phyloP scores from a whole-genome alignment of 495 filamentous ascomycete species.

The Darksidea phi region DNA sequence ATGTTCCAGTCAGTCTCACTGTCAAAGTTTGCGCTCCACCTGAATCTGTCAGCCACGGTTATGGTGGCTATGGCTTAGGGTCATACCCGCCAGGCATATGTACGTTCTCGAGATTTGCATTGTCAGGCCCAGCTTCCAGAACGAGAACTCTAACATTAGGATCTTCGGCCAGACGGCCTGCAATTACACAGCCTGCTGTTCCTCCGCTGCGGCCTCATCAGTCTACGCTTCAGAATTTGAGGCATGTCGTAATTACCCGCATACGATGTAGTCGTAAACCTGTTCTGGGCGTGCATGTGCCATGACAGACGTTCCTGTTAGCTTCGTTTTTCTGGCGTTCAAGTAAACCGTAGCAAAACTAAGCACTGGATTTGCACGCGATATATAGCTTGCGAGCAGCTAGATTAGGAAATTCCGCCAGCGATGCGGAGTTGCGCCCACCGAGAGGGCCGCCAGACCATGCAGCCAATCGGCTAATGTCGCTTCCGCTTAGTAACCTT shows the following conservation, averaged over 20 bases:
- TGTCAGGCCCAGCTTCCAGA: conserved; percentile 49
- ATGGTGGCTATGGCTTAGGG: too few species aligned
- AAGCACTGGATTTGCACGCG: too few species aligned
- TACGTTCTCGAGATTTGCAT: conserved; percentile 34
- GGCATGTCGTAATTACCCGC: conserved; percentile 26
- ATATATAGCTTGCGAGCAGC: too few species aligned
- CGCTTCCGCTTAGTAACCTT: too few species aligned
- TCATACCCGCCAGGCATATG: conserved; percentile 36
- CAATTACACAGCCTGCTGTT: conserved; percentile 52
- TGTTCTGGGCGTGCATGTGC: too few species aligned
- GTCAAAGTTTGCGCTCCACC: conserved; percentile 23
- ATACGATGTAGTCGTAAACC: conserved; percentile 44
- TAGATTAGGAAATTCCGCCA: too few species aligned
- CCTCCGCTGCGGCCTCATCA: conserved; percentile 40
- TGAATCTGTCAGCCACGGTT: background rate
- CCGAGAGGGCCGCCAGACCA: too few species aligned
- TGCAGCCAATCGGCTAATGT: too few species aligned
- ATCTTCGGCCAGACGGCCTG: conserved; percentile 51
- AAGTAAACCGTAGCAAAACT: too few species aligned
- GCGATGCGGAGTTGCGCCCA: too few species aligned
- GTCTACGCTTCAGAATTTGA: background rate
- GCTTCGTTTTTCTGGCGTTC: too few species aligned
- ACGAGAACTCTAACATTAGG: conserved; percentile 49
- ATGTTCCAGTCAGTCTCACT: conserved; percentile 35
- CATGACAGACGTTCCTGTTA: too few species aligned